Conservation (phyloP, 2,329 filamentous ascomycete species). For the Lecanicillium sp. region DNA sequence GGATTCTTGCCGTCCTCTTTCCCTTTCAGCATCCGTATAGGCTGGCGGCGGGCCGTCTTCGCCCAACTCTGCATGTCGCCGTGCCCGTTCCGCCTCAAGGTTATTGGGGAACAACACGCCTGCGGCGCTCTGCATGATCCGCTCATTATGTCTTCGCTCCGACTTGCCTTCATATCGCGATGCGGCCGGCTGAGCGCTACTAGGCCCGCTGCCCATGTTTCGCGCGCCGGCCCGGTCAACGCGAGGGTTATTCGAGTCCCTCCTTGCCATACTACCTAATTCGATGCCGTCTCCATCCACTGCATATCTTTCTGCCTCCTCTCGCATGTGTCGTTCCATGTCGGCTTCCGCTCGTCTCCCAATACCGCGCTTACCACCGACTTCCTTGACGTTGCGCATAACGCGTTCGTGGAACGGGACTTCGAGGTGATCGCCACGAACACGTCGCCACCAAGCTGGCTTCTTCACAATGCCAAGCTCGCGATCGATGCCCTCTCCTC, state of each 20-base stretch:
- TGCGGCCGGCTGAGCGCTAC: conserved; percentile 17
- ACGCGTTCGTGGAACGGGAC: conserved; percentile 43
- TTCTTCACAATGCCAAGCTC: conserved; percentile 53
- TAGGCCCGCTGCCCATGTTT: conserved; percentile 12
- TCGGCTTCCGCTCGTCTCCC: conserved; percentile 31
- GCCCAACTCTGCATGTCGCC: conserved; percentile 30
- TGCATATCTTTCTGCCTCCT: conserved; percentile 22
- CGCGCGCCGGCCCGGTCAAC: conserved; percentile 21
- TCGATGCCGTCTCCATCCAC: conserved; percentile 27
- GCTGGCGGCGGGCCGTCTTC: conserved; percentile 36
- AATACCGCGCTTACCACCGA: conserved; percentile 39
- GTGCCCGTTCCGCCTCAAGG: conserved; percentile 20
- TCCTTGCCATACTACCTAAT: conserved; percentile 22
- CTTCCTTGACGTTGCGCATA: conserved; percentile 44
- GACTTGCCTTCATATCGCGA: conserved; percentile 32
- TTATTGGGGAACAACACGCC: conserved; percentile 40
- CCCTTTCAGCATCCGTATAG: conserved; percentile 20
- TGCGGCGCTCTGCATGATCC: conserved; percentile 33
- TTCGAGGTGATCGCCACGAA: conserved; percentile 35
- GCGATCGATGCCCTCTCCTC: conserved; percentile 46
- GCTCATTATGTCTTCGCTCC: conserved; percentile 35
- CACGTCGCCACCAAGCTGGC: conserved; percentile 58
- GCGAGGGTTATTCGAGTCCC: conserved; percentile 19
- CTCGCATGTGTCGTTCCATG: conserved; percentile 26
- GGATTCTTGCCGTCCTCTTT: conserved; percentile 16